Percentiles rank a stretch among this genome's conserved stretches.
These are phyloP conservation scores for Globisporangium apiculatum DNA, from an alignment of 352 stramenopile species.

Conservation along the genomic window DNA sequence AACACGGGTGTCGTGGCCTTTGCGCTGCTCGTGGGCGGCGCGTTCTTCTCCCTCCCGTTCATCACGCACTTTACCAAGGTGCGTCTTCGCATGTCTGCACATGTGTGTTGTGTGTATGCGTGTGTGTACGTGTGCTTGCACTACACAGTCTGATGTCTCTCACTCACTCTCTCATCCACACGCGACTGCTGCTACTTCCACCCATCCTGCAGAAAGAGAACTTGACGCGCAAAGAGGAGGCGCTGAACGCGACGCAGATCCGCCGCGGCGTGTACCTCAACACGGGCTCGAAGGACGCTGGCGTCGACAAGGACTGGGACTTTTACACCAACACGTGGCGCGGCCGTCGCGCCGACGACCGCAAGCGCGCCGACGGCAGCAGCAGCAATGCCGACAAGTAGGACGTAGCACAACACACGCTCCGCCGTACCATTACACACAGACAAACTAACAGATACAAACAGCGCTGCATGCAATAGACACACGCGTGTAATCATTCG, in stretches of 20 bases:
- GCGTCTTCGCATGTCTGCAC: neutral
- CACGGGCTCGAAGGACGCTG: slow-evolving; percentile 67
- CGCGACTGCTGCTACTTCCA: neutral
- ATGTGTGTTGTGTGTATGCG: neutral
- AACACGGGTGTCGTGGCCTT: slow-evolving; percentile 38
- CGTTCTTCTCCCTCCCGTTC: slow-evolving; percentile 74
- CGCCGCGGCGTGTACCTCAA: slow-evolving; percentile 79
- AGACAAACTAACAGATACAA: neutral
- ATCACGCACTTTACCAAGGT: slow-evolving; percentile 66
- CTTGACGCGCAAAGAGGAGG: slow-evolving; percentile 44
- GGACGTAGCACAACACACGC: too few relatives aligned
- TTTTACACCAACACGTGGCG: slow-evolving; percentile 59
- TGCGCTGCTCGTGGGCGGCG: slow-evolving; percentile 34
- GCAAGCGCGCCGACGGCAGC: slow-evolving; percentile 11
- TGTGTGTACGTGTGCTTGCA: neutral
- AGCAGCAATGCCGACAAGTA: neutral
- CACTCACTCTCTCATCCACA: neutral
- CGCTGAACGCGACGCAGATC: slow-evolving; percentile 66
- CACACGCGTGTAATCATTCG: too few relatives aligned
- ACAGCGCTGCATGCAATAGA: too few relatives aligned
- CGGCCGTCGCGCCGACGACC: slow-evolving; percentile 32
- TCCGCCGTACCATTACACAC: neutral
- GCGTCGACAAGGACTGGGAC: slow-evolving; percentile 80
- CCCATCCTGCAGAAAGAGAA: slow-evolving; percentile 35
- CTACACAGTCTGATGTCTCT: neutral